Base-by-base conservation (phyloP, 1,139 yeast genomes). In the Taiozyma onychis region DNA sequence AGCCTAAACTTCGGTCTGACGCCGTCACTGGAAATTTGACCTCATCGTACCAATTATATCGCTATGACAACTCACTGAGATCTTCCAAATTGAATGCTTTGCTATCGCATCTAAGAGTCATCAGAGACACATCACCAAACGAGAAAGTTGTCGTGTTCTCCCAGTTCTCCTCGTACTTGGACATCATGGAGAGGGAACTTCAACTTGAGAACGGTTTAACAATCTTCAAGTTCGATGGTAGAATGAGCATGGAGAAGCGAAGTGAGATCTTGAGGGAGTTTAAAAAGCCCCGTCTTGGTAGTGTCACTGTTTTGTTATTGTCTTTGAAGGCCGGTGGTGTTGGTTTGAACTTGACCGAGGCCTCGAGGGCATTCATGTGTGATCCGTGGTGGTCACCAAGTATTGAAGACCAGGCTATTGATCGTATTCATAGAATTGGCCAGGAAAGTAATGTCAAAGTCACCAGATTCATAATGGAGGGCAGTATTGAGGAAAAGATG, bases 341-440 rank as follows among this genome's bases (percentile, higher is more conserved):
- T 9, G 99, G 99, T 0, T 74, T 93, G 56, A 93, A 93, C 63
- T 71, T 93, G 54, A 91, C 96, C 0, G 81, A 85, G 45, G 97
- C 98, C 0, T 85, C 88, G 0, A 77, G 81, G 44, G 98, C 96
- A 9, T 90, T 84, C 61, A 76, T 93, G 80, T 87, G 93, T 91
- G 98, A 93, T 62, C 98, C 98, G 0, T 93, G 97, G 95, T 93
- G 98, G 98, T 87, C 95, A 27, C 96, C 89, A 44, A 89, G 96
- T 51, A 82, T 88, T 43, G 98, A 93, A 63, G 89, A 88, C 44
- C 98, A 93, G 67, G 98, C 98, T 0, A 89, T 93, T 57, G 98
- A 93, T 67, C 78, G 98, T 61, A 79, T 93, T 28, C 98, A 93
- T 64, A 76, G 98, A 57, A 87, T 93, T 66, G 98, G 98, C 0